These are phyloP conservation scores for Zoysia matrella DNA, from an alignment of 202 grass and related monocot genomes.

Conservation along the genomic window DNA sequence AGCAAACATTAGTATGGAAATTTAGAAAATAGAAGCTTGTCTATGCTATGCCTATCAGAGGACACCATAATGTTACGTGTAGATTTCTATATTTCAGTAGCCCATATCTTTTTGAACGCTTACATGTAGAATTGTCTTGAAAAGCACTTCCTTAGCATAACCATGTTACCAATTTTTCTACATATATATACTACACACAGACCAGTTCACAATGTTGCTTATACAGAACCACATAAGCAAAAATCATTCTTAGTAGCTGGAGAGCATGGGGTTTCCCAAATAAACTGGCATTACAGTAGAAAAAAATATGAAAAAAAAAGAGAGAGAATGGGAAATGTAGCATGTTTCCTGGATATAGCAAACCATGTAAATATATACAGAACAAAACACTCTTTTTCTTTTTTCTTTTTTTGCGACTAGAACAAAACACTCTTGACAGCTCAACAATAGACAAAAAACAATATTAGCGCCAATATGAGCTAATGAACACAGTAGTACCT, in stretches of 20 bases:
- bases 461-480: neutral
- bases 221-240: neutral
- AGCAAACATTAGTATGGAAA: neutral
- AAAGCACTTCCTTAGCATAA: neutral
- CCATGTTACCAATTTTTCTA: neutral
- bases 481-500: constrained; percentile 51
- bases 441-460: neutral
- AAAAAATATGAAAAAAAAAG: neutral
- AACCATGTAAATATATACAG: neutral
- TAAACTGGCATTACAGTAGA: neutral
- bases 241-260: no score
- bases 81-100: neutral
- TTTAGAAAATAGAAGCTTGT: neutral
- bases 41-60: neutral
- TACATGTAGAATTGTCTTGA: neutral
- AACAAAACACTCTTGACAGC: no score
- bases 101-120: neutral
- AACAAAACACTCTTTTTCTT: neutral
- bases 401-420: no score
- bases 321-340: neutral
- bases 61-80: neutral
- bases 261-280: no score
- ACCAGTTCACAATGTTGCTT: neutral
- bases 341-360: neutral
- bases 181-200: neutral